Percentiles rank a stretch among this genome's conserved stretches.
Evolutionary conservation across 306 rosid species (phyloP).

Genomic region (Rosa lucieae): DNA sequence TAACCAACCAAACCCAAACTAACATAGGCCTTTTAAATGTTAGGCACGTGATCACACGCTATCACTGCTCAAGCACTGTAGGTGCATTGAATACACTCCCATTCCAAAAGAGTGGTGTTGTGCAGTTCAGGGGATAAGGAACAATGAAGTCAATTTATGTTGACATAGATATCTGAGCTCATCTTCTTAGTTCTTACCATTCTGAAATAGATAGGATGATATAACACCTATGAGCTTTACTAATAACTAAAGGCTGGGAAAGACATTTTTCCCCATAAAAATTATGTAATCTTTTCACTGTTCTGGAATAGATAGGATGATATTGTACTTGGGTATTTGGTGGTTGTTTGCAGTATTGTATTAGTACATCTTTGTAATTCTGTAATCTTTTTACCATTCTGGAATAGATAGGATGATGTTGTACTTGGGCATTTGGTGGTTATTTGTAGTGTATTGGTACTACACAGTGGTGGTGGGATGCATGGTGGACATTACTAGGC

Average conservation of each 20-base stretch:
- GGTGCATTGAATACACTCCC: too few relatives aligned
- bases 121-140: too few relatives aligned
- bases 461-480: slow-evolving; percentile 93
- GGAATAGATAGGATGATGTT: not conserved
- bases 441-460: slow-evolving; percentile 85
- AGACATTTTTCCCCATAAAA: not conserved
- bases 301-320: not conserved
- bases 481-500: slow-evolving; percentile 99
- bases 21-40: too few relatives aligned
- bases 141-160: not conserved
- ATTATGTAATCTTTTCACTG: not conserved
- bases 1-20: too few relatives aligned
- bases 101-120: not conserved
- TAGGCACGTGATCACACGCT: too few relatives aligned
- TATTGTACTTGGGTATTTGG: slow-evolving; percentile 5
- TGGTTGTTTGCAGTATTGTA: slow-evolving; percentile 54
- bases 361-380: slow-evolving; percentile 55
- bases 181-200: not conserved
- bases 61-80: too few relatives aligned
- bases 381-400: not conserved
- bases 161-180: not conserved
- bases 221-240: not conserved
- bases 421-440: slow-evolving; percentile 14
- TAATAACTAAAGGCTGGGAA: not conserved
- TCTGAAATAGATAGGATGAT: not conserved